phyloP scores from a whole-genome alignment of 2,329 filamentous ascomycete genomes.

The Xylaria sp. region DNA sequence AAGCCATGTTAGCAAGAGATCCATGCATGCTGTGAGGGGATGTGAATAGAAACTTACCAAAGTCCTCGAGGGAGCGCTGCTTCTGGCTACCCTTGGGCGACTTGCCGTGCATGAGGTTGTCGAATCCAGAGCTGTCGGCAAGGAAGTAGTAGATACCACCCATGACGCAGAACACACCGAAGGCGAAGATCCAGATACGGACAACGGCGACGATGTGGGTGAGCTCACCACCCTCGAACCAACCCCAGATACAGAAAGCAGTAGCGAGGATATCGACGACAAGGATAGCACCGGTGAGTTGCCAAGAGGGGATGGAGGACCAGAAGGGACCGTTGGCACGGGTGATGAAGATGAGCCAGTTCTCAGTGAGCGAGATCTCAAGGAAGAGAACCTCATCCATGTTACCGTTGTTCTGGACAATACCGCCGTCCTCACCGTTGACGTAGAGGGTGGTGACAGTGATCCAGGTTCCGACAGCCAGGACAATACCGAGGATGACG shows the following conservation, averaged over 20 bases:
- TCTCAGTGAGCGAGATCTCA: slow-evolving; percentile 84
- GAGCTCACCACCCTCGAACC: slow-evolving; percentile 59
- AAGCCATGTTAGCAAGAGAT: slow-evolving; percentile 42
- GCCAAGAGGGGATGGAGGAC: slow-evolving; percentile 84
- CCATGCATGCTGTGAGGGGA: neutral
- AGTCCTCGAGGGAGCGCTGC: slow-evolving; percentile 83
- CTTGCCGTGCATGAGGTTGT: slow-evolving; percentile 92
- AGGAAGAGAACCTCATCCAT: slow-evolving; percentile 81
- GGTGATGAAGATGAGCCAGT: slow-evolving; percentile 96
- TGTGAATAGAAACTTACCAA: slow-evolving; percentile 57
- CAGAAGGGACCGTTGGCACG: slow-evolving; percentile 90
- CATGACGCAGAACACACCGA: slow-evolving; percentile 82
- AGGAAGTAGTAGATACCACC: slow-evolving; percentile 71
- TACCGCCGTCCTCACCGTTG: slow-evolving; percentile 62
- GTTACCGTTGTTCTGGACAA: slow-evolving; percentile 83
- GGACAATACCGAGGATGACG: slow-evolving; percentile 71
- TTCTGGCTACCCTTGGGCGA: slow-evolving; percentile 74
- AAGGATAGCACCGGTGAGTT: slow-evolving; percentile 71
- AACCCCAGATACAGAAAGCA: slow-evolving; percentile 80
- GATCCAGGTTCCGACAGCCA: slow-evolving; percentile 83
- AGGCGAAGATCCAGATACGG: slow-evolving; percentile 86
- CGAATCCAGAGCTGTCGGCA: slow-evolving; percentile 73
- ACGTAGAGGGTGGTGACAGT: slow-evolving; percentile 80
- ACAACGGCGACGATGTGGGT: slow-evolving; percentile 80
- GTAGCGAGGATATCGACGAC: slow-evolving; percentile 80